Evolutionary conservation across 164 flowering plant species (phyloP).

Genomic region (Chloranthus sessilifolius): DNA sequence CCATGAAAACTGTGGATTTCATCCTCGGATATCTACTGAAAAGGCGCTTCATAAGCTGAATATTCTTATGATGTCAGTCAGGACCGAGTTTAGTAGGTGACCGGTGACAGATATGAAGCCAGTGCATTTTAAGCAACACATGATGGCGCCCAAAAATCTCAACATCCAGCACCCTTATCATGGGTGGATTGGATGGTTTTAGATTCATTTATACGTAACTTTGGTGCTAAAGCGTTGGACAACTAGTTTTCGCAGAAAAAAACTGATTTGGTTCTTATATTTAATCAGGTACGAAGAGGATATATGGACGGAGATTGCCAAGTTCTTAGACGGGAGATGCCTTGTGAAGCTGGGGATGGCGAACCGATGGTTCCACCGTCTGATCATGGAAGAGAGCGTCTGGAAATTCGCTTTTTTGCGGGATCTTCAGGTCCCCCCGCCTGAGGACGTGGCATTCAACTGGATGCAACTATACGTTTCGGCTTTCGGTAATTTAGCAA

Average conservation of each 20-base stretch:
- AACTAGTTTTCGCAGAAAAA: background rate
- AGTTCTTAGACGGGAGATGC: conserved; percentile 66
- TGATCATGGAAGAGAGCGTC: conserved; percentile 55
- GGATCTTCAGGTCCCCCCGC: conserved; percentile 73
- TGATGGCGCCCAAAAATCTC: too few relatives aligned
- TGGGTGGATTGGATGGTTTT: too few relatives aligned
- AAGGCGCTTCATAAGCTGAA: too few relatives aligned
- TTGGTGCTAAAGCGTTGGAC: too few relatives aligned
- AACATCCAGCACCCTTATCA: too few relatives aligned
- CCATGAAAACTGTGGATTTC: too few relatives aligned
- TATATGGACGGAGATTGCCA: conserved; percentile 85
- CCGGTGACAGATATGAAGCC: too few relatives aligned
- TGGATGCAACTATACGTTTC: conserved; percentile 74
- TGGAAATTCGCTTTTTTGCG: conserved; percentile 86
- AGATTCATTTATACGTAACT: too few relatives aligned
- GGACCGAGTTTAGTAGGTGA: too few relatives aligned
- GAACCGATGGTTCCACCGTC: conserved; percentile 58
- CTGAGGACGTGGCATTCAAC: conserved; percentile 38
- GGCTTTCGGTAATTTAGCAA: conserved; percentile 72
- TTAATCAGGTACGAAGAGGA: conserved; percentile 61
- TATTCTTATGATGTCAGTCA: too few relatives aligned
- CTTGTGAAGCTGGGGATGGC: conserved; percentile 71
- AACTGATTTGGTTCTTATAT: background rate
- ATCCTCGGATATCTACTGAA: too few relatives aligned
- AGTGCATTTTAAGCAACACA: too few relatives aligned